A percentile compares a stretch with the other conserved stretches of the same genome.
phyloP scores from a whole-genome alignment of 1,284 basidiomycete species.

The Phellinidium pouzarii region DNA sequence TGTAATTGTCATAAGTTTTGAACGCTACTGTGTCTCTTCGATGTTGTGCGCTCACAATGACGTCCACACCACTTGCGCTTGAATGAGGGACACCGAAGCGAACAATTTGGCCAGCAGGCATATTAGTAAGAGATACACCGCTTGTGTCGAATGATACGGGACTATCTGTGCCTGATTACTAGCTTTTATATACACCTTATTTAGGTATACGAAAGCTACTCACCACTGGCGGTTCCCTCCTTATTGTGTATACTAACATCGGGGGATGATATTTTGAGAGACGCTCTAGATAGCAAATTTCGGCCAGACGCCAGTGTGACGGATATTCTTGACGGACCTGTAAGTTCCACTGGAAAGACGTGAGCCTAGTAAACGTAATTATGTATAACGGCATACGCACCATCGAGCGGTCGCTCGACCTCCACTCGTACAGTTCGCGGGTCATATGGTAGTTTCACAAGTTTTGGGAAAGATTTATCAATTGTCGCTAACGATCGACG shows the following conservation, averaged over 20 bases:
- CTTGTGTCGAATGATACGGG: slow-evolving; percentile 2
- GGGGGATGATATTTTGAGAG: slow-evolving; percentile 46
- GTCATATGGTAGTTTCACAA: slow-evolving; percentile 14
- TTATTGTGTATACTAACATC: slow-evolving; percentile 28
- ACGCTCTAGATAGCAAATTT: slow-evolving; percentile 49
- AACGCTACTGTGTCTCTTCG: background rate
- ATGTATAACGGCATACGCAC: slow-evolving; percentile 34
- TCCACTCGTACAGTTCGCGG: slow-evolving; percentile 7
- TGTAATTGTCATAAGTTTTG: slow-evolving; percentile 24
- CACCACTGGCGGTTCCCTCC: background rate
- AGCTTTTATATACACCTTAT: background rate
- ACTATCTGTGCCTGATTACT: background rate
- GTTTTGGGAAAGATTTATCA: slow-evolving; percentile 3
- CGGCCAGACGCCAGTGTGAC: slow-evolving; percentile 57
- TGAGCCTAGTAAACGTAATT: slow-evolving; percentile 15
- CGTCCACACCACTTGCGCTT: background rate
- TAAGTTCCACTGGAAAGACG: slow-evolving; percentile 54
- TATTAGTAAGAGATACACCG: background rate
- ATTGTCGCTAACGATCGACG: background rate
- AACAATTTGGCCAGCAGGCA: background rate
- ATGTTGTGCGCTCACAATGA: background rate
- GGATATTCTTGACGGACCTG: slow-evolving; percentile 46
- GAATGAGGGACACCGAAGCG: slow-evolving; percentile 12
- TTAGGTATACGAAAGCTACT: background rate
- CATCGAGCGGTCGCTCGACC: slow-evolving; percentile 44